Evolutionary conservation across 768 basidiomycete genomes (phyloP), one percentile per base, ranked within the genome.

Genomic region (Pholiota conissans): DNA sequence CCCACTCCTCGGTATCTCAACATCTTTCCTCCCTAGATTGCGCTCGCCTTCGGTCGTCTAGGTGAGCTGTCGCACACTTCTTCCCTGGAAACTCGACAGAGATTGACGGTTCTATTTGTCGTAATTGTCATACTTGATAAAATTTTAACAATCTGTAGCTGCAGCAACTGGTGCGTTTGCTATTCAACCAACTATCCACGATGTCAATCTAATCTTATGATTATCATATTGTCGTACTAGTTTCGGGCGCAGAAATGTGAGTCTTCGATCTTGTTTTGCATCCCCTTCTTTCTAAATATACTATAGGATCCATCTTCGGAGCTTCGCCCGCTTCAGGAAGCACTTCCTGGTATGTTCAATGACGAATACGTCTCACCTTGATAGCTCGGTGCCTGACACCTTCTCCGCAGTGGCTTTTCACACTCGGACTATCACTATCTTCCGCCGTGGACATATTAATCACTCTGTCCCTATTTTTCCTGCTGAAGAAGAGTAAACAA

Each of bases 361-460:
- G 49, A 18, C 27, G 47, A n/a, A 28, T 42, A 14, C 28, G 10
- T 18, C 22, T n/a, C n/a, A n/a, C 8, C 48, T 49, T 18, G 16
- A 39, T 16, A 29, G 6, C 29, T 24, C 20, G 42, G 10, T 52
- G 13, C 29, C 26, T 39, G 20, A 34, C 26, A 7, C 24, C 39
- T 34, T 18, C 29, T 40, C 16, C 49, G 37, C 53, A 82, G 80
- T 82, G 80, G 80, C 61, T 81, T 18, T 81, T 82, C 55, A 80
- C 80, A 9, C 69, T 77, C 22, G 82, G 82, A 6, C 70, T 83
- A n/a, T 74, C 77, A 2, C 68, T 83, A 32, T 83, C 81, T 1
- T 76, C 77, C 1, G 67, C 70, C 9, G 74, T 80, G 3, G 82
- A 83, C 59, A 65, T 83, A 28, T 45, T 82, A n/a, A 74, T 83